Evolutionary conservation across 2,329 filamentous ascomycete genomes (phyloP).

Genomic region (Colletotrichum australisinense): DNA sequence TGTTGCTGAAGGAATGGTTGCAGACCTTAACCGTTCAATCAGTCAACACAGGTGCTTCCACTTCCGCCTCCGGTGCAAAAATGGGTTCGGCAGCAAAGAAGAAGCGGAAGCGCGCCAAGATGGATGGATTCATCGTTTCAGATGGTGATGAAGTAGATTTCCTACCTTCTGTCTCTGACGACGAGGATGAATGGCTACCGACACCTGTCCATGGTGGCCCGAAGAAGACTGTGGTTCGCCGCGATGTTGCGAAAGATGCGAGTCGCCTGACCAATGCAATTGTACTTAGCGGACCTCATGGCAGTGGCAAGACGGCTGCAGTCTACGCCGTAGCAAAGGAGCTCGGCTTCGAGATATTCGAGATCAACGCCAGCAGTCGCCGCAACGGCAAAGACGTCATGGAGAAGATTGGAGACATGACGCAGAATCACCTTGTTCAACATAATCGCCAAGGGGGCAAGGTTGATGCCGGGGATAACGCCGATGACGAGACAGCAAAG

Average conservation of each 20-base stretch:
- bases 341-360: conserved; percentile 92
- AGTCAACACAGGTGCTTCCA: conserved; percentile 71
- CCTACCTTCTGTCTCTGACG: conserved; percentile 75
- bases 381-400: conserved; percentile 90
- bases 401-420: conserved; percentile 96
- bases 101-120: conserved; percentile 77
- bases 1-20: conserved; percentile 84
- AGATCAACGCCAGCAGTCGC: conserved; percentile 87
- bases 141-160: conserved; percentile 80
- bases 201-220: conserved; percentile 54
- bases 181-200: conserved; percentile 50
- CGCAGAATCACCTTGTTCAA: conserved; percentile 88
- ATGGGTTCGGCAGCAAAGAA: conserved; percentile 56
- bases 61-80: conserved; percentile 43
- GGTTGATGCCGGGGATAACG: conserved; percentile 45
- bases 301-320: conserved; percentile 92
- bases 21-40: conserved; percentile 79
- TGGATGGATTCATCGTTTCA: conserved; percentile 84
- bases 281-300: conserved; percentile 89
- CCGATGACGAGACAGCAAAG: conserved; percentile 60
- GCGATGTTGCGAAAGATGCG: conserved; percentile 54
- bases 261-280: conserved; percentile 77
- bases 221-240: conserved; percentile 67
- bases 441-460: conserved; percentile 52
- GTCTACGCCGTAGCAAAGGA: conserved; percentile 94